Evolutionary conservation across 371 early-diverging fungal genomes (phyloP).

Genomic region (Homolaphlyctis polyrhiza): DNA sequence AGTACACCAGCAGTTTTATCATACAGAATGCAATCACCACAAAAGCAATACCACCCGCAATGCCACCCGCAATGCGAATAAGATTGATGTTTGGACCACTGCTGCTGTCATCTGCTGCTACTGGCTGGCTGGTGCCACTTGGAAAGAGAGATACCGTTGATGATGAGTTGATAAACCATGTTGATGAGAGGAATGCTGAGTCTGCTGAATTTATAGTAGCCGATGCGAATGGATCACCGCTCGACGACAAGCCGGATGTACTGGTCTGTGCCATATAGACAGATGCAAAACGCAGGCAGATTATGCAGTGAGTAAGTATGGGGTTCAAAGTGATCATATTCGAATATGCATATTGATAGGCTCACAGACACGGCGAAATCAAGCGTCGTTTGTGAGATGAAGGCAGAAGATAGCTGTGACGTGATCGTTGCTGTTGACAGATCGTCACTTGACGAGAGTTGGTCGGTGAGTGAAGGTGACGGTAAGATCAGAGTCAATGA

Average conservation of each 20-base stretch:
- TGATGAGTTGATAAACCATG: neutral
- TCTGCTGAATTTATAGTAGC: neutral
- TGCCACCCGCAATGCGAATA: neutral
- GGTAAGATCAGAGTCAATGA: too few species aligned
- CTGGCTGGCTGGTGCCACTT: neutral
- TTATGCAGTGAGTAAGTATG: neutral
- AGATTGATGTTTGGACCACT: neutral
- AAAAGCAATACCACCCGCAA: neutral
- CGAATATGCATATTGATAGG: too few species aligned
- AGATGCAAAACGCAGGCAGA: neutral
- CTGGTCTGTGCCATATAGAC: too few species aligned
- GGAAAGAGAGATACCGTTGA: neutral
- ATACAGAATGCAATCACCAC: neutral
- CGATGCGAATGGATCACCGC: neutral
- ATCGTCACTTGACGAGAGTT: too few species aligned
- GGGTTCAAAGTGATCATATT: too few species aligned
- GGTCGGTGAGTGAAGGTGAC: too few species aligned
- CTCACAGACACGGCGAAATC: too few species aligned
- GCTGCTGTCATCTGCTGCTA: neutral
- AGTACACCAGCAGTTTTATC: neutral
- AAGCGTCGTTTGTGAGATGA: too few species aligned
- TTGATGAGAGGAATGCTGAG: neutral
- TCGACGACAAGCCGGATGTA: too few species aligned
- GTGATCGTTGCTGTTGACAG: too few species aligned
- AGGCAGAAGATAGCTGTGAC: too few species aligned